Conservation (phyloP, 805 yeast genomes). For the Starmerella stellata region DNA sequence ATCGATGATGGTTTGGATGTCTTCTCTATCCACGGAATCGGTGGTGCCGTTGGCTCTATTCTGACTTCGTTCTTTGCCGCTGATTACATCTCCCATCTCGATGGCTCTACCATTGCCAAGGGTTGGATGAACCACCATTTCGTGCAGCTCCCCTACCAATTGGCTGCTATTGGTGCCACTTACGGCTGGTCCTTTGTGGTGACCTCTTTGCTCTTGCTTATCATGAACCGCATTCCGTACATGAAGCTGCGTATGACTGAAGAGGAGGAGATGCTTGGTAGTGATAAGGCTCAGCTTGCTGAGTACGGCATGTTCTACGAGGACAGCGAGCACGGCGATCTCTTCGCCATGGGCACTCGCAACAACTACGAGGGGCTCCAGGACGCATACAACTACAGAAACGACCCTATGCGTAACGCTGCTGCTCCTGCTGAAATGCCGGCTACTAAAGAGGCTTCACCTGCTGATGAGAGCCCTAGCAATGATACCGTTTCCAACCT, state of each 20-base stretch:
- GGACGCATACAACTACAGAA: conserved; percentile 9
- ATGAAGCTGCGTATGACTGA: conserved; percentile 67
- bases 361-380: conserved; percentile 7
- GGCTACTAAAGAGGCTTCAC: background rate
- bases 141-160: conserved; percentile 79
- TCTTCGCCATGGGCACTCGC: conserved; percentile 15
- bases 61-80: conserved; percentile 89
- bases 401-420: background rate
- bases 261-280: conserved; percentile 80
- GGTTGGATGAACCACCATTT: conserved; percentile 92
- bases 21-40: conserved; percentile 83
- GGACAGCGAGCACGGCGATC: background rate
- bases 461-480: background rate
- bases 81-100: conserved; percentile 72
- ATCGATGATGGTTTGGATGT: conserved; percentile 96
- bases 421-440: background rate
- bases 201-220: conserved; percentile 50
- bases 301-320: conserved; percentile 45
- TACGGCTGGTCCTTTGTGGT: conserved; percentile 65
- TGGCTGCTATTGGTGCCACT: conserved; percentile 63
- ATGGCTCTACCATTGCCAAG: conserved; percentile 52
- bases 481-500: background rate
- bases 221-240: conserved; percentile 67
- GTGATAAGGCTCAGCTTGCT: conserved; percentile 79
- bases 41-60: conserved; percentile 70